Conservation (phyloP, 495 filamentous ascomycete species). For the Halenospora varia region DNA sequence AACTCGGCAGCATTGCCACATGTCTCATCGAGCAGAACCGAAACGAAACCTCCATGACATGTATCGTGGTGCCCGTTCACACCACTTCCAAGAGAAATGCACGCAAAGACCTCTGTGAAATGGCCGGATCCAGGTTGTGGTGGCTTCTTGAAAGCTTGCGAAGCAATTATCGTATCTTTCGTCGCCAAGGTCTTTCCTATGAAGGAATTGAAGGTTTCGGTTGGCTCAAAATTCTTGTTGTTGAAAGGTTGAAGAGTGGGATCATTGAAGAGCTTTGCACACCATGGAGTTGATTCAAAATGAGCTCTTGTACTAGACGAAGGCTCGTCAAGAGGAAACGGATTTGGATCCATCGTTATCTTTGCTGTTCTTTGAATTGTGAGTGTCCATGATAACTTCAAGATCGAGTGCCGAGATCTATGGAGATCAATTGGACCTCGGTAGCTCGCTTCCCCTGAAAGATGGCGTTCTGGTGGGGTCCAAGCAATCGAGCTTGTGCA, state of each 20-base stretch:
- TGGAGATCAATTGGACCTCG: too few species aligned
- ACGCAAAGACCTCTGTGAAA: neutral
- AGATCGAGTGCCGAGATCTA: too few species aligned
- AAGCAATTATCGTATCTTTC: slow-evolving; percentile 44
- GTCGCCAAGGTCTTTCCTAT: slow-evolving; percentile 53
- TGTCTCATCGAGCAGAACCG: slow-evolving; percentile 24
- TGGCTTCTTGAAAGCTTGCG: slow-evolving; percentile 41
- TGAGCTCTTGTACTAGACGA: neutral
- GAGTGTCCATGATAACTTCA: too few species aligned
- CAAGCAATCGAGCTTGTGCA: too few species aligned
- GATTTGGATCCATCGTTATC: neutral
- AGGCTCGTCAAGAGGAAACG: too few species aligned
- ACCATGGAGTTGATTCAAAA: neutral
- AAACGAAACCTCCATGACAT: slow-evolving; percentile 19
- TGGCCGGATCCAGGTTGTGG: slow-evolving; percentile 26
- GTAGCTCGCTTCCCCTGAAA: too few species aligned
- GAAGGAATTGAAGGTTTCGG: slow-evolving; percentile 23
- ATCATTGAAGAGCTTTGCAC: neutral
- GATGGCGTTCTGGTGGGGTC: too few species aligned
- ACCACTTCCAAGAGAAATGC: slow-evolving; percentile 7
- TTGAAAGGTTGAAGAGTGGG: slow-evolving; percentile 1
- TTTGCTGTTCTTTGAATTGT: too few species aligned
- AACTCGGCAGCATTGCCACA: slow-evolving; percentile 19
- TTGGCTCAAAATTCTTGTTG: neutral
- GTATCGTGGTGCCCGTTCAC: slow-evolving; percentile 17